These are phyloP conservation scores for Stentor coeruleus DNA, from an alignment of 73 alveolate species.

Conservation along the genomic window DNA sequence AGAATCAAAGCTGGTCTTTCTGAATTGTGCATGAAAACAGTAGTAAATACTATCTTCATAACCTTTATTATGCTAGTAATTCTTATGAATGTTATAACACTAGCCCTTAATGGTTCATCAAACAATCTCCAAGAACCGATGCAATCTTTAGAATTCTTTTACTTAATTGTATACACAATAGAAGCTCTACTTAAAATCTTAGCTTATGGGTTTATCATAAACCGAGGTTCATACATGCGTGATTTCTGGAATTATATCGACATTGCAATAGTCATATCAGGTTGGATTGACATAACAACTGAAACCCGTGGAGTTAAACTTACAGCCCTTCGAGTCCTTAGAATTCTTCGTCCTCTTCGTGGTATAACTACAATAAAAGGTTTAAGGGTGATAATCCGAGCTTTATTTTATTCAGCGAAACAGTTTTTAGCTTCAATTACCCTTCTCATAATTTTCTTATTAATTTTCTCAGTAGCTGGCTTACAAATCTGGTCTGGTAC, in stretches of 20 bases:
- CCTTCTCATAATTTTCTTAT: slow-evolving; percentile 78
- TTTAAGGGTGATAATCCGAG: slow-evolving; percentile 74
- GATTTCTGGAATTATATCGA: slow-evolving; percentile 81
- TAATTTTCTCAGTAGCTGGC: slow-evolving; percentile 91
- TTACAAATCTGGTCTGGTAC: slow-evolving; percentile 82
- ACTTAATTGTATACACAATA: slow-evolving; percentile 39
- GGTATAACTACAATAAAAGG: slow-evolving; percentile 89
- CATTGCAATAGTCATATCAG: slow-evolving; percentile 52
- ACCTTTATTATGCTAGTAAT: slow-evolving; percentile 46
- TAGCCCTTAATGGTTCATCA: slow-evolving; percentile 82
- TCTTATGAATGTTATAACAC: slow-evolving; percentile 51
- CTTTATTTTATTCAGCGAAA: slow-evolving; percentile 73
- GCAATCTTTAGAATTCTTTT: slow-evolving; percentile 14
- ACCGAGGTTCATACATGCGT: slow-evolving; percentile 64
- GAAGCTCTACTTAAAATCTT: slow-evolving; percentile 55
- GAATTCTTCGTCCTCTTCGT: slow-evolving; percentile 94
- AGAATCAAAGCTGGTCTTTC: not conserved
- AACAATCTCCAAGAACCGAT: slow-evolving; percentile 16
- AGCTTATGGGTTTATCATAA: slow-evolving; percentile 60
- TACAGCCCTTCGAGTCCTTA: no score
- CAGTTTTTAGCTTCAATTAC: slow-evolving; percentile 78
- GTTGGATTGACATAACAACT: slow-evolving; percentile 54
- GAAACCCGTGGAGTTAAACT: slow-evolving; percentile 34
- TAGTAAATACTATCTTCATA: slow-evolving; percentile 37
- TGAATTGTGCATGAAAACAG: not conserved